Evolutionary conservation across 2,329 filamentous ascomycete genomes (phyloP).

Genomic region (Colletotrichum navitas): DNA sequence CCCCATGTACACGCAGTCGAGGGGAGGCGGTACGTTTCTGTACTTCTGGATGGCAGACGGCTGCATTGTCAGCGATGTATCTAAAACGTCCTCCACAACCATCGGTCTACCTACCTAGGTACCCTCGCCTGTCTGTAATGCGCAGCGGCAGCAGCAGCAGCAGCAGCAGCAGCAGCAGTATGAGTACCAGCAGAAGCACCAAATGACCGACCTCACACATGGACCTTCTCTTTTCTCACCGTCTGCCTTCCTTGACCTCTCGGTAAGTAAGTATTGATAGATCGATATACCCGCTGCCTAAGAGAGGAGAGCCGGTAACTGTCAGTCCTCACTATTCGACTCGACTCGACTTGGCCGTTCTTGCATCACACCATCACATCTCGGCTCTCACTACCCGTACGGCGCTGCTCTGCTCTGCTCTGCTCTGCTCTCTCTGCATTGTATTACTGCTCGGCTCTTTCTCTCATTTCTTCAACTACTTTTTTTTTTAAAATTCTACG

Average conservation of each 20-base stretch:
- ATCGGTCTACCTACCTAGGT: not conserved
- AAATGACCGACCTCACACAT: constrained; percentile 9
- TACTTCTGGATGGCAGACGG: not conserved
- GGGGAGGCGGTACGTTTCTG: not conserved
- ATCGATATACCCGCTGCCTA: not conserved
- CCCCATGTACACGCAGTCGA: constrained; percentile 1
- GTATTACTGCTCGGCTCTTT: not conserved
- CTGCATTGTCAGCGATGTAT: not conserved
- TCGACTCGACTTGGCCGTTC: constrained; percentile 11
- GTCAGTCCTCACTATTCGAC: not conserved
- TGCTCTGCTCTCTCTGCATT: not conserved
- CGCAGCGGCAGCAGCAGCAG: not conserved
- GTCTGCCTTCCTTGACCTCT: constrained; percentile 6
- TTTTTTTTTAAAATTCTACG: not conserved
- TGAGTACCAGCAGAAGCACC: not conserved
- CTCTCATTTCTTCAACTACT: not conserved
- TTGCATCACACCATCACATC: not conserved
- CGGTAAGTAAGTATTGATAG: not conserved
- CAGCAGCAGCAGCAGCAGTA: not conserved
- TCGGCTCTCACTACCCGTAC: not conserved
- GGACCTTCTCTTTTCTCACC: constrained; percentile 3
- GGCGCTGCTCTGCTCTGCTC: too few relatives aligned
- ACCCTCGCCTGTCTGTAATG: not conserved
- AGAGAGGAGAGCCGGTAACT: not conserved
- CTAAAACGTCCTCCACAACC: not conserved